Percentiles rank a stretch among this genome's conserved stretches.
Conservation (phyloP, 2,329 filamentous ascomycete genomes). For the Microdochium nivale region DNA sequence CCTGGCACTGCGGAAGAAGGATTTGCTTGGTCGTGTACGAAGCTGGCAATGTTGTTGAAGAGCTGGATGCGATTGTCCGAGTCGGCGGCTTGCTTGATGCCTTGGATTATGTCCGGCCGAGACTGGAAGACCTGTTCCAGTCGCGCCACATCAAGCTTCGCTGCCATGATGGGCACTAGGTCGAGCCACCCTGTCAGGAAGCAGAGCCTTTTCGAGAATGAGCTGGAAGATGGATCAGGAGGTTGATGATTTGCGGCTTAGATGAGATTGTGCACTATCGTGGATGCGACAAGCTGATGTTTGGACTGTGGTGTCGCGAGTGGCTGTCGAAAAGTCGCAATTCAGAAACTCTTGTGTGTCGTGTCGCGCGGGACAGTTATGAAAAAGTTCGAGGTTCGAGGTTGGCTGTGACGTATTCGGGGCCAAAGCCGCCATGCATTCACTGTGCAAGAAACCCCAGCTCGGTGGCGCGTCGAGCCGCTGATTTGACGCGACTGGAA, state of each 20-base stretch:
- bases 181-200: slow-evolving; percentile 1
- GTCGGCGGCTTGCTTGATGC: slow-evolving; percentile 45
- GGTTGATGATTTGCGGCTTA: too few relatives aligned
- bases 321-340: too few relatives aligned
- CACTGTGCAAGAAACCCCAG: not conserved
- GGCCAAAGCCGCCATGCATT: not conserved
- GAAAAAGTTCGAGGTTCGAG: not conserved
- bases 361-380: not conserved
- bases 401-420: not conserved
- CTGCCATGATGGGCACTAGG: slow-evolving; percentile 24
- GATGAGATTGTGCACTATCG: too few relatives aligned
- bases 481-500: not conserved
- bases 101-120: slow-evolving; percentile 45
- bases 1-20: slow-evolving; percentile 9
- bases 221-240: not conserved
- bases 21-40: slow-evolving; percentile 36
- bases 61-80: slow-evolving; percentile 38
- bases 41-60: slow-evolving; percentile 47
- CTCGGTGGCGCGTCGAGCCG: not conserved
- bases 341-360: not conserved
- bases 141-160: slow-evolving; percentile 38
- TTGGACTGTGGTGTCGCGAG: too few relatives aligned
- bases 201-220: slow-evolving; percentile 2
- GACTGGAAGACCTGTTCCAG: slow-evolving; percentile 44
- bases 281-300: too few relatives aligned